Evolutionary conservation across 2,329 filamentous ascomycete genomes (phyloP), one percentile per base, ranked within the genome.

Genomic region (Monosporascus cannonballus): DNA sequence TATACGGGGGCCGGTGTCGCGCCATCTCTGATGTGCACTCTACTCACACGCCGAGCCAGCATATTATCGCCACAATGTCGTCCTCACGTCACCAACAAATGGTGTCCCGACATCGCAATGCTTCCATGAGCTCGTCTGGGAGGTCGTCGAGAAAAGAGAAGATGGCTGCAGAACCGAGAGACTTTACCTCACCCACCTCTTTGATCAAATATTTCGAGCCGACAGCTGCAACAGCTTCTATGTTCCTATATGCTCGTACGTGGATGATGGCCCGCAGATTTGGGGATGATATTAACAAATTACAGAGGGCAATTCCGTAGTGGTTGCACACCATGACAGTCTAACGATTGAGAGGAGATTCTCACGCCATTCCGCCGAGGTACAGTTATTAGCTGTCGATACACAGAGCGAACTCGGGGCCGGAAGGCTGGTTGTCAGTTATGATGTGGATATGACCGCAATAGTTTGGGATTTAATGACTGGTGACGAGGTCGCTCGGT

Each of bases 401-500:
- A 97, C 92, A 66, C 84, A 89, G 52, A 96, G 92, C 69, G 92
- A 96, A 61, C 76, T 84, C 55, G 92, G 92, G 3, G 86, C 87
- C 1, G 94, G 93, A 27, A 80, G 92, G 57, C 73, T 96, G 55
- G 91, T 96, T 2, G 90, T 96, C 56, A 97, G 91, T 73, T 96
- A 96, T 65, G 94, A 99, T 76, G 82, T 83, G 18, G 87, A 90
- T 38, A 89, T 93, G 69, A 96, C 90, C 1, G 90, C 92, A 4
- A 96, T 97, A 66, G 90, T 97, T 7, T 99, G 94, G 94, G 93
- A 99, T 71, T 78, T 96, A 55, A 84, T 95, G 73, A 95, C 90
- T 0, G 94, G 94, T 48, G 85, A 91, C 54, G 91, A 96, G 70
- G 81, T 96, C 54, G 86, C 93, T 39, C 83, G 92, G n/a, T 97